phyloP scores from a whole-genome alignment of 2,329 filamentous ascomycete species.

The Lecanoromycetidae sp. region DNA sequence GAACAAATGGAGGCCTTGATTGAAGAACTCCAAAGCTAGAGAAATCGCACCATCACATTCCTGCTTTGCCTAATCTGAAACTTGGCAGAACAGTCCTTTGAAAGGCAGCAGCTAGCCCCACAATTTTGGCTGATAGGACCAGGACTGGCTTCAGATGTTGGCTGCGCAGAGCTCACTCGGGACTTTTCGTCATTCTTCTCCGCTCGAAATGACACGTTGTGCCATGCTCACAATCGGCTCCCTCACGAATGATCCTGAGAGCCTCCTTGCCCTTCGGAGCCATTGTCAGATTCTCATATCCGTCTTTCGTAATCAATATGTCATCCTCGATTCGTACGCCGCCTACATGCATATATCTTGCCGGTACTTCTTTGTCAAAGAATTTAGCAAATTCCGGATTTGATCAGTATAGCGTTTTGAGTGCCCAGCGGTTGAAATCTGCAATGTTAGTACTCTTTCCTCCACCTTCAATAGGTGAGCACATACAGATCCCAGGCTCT shows the following conservation, averaged over 20 bases:
- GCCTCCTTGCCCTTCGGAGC: slow-evolving; percentile 65
- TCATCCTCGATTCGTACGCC: slow-evolving; percentile 34
- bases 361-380: slow-evolving; percentile 60
- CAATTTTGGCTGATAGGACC: too few relatives aligned
- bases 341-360: slow-evolving; percentile 31
- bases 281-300: slow-evolving; percentile 71
- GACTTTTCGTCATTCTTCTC: too few relatives aligned
- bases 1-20: slow-evolving; percentile 42
- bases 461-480: slow-evolving; percentile 31
- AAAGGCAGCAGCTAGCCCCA: too few relatives aligned
- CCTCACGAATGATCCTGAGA: slow-evolving; percentile 42
- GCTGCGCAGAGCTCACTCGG: too few relatives aligned
- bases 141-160: too few relatives aligned
- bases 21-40: too few relatives aligned
- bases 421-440: neutral
- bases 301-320: slow-evolving; percentile 63
- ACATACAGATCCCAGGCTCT: slow-evolving; percentile 65
- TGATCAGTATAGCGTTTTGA: slow-evolving; percentile 18
- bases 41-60: too few relatives aligned
- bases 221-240: neutral
- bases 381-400: slow-evolving; percentile 39
- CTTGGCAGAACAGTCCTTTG: too few relatives aligned
- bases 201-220: neutral
- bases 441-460: slow-evolving; percentile 8
- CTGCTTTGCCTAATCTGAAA: too few relatives aligned